Evolutionary conservation across 169 alveolate species (phyloP).

Genomic region (Plasmodium inui): DNA sequence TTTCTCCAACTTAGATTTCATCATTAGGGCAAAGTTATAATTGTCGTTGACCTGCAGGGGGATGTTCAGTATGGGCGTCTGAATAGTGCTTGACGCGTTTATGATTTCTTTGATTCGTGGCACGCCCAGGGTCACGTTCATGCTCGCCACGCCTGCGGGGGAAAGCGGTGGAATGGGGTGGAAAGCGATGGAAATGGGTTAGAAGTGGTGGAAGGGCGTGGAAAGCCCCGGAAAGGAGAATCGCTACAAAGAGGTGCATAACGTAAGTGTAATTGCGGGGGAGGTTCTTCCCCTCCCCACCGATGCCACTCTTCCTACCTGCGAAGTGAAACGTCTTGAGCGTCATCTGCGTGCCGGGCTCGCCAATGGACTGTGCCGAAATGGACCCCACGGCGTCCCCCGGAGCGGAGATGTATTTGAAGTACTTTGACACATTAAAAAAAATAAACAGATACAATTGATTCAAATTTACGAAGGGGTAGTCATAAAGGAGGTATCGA

Average conservation of each 20-base stretch:
- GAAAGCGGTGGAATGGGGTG: not conserved
- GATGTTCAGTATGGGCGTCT: slow-evolving; percentile 97
- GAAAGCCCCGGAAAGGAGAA: not conserved
- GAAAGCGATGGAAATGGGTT: not conserved
- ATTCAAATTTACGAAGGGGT: slow-evolving; percentile 80
- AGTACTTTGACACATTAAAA: slow-evolving; percentile 93
- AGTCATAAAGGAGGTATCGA: slow-evolving; percentile 35
- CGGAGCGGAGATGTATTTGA: slow-evolving; percentile 93
- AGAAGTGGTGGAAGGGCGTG: not conserved
- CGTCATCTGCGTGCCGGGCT: slow-evolving; percentile 99
- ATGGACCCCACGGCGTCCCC: slow-evolving; percentile 99
- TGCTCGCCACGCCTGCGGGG: slow-evolving; percentile 94
- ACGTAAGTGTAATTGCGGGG: not conserved
- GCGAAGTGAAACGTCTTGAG: slow-evolving; percentile 99
- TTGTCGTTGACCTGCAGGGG: slow-evolving; percentile 78
- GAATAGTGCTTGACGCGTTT: slow-evolving; percentile 95
- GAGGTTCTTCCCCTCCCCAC: not conserved
- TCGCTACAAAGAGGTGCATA: no score
- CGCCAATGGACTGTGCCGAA: slow-evolving; percentile 99
- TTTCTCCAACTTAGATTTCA: slow-evolving; percentile 92
- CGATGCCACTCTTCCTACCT: slow-evolving; percentile 72
- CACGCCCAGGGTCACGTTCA: slow-evolving; percentile 99
- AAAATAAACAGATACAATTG: slow-evolving; percentile 90
- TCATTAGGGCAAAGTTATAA: slow-evolving; percentile 89
- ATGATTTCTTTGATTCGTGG: slow-evolving; percentile 99